A percentile compares a stretch with the other conserved stretches of the same genome.
These are phyloP conservation scores for Phytophthora foliorum DNA, from an alignment of 352 stramenopile species.

Conservation along the genomic window DNA sequence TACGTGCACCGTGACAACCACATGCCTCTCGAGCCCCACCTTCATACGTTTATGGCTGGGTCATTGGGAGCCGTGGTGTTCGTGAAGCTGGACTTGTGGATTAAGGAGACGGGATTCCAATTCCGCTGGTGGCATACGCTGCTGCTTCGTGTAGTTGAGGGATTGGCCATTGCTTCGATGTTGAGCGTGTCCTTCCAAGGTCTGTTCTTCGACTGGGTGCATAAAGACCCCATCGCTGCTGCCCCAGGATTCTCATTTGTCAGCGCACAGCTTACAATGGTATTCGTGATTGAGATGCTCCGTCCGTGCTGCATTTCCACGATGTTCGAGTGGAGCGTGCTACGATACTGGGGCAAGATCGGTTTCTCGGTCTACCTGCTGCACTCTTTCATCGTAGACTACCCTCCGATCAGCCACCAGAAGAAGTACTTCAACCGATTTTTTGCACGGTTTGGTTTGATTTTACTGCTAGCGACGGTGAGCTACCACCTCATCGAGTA, in stretches of 20 bases:
- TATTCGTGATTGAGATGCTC: conserved; percentile 38
- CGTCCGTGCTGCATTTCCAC: conserved; percentile 29
- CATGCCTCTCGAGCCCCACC: conserved; percentile 24
- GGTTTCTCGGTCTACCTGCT: conserved; percentile 37
- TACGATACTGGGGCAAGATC: conserved; percentile 38
- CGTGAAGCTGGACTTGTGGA: conserved; percentile 28
- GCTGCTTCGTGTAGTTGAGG: conserved; percentile 40
- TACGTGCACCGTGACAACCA: conserved; percentile 27
- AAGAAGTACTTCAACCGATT: conserved; percentile 46
- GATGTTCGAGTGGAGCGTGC: conserved; percentile 41
- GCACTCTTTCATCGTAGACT: conserved; percentile 35
- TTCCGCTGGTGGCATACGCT: conserved; percentile 30
- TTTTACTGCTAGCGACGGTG: conserved; percentile 35
- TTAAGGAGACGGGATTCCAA: conserved; percentile 29
- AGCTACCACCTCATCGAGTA: conserved; percentile 43
- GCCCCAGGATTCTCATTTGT: conserved; percentile 25
- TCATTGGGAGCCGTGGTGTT: conserved; percentile 51
- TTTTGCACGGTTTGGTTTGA: conserved; percentile 38
- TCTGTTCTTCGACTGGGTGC: conserved; percentile 36
- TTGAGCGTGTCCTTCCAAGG: conserved; percentile 38
- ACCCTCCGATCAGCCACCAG: conserved; percentile 27
- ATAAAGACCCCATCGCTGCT: conserved; percentile 21
- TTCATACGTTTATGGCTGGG: conserved; percentile 45
- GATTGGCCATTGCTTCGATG: conserved; percentile 33
- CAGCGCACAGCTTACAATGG: conserved; percentile 23